These are phyloP conservation scores for Nicotiana sylvestris DNA, from an alignment of 257 asterid genomes.

Conservation along the genomic window DNA sequence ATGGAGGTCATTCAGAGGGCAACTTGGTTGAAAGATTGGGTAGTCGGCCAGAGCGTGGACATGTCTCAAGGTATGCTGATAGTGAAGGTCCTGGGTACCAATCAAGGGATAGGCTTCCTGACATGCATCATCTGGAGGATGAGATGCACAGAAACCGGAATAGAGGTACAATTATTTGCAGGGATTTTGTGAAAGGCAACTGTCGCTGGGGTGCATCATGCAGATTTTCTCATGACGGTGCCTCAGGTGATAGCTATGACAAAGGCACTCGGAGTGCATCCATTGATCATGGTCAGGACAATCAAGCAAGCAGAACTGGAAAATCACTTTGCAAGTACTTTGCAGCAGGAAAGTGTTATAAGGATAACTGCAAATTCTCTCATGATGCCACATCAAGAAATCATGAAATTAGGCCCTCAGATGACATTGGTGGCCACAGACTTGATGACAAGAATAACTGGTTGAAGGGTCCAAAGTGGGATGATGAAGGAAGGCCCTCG, in stretches of 20 bases:
- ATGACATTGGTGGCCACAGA: constrained; percentile 29
- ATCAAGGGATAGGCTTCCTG: constrained; percentile 38
- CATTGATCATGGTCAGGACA: constrained; percentile 36
- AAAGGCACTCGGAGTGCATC: constrained; percentile 36
- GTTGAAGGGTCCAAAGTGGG: constrained; percentile 47
- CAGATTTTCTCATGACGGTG: constrained; percentile 63
- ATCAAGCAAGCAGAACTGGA: constrained; percentile 27
- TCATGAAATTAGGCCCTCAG: constrained; percentile 34
- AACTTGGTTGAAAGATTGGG: constrained; percentile 43
- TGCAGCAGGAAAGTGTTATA: constrained; percentile 61
- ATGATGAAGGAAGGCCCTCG: constrained; percentile 24
- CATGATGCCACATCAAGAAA: constrained; percentile 40
- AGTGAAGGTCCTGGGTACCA: constrained; percentile 40
- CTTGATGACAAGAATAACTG: constrained; percentile 29
- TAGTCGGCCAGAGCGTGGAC: constrained; percentile 39
- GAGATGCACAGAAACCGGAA: constrained; percentile 41
- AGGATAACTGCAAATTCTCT: constrained; percentile 61
- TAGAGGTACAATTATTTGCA: constrained; percentile 53
- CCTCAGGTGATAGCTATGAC: constrained; percentile 39
- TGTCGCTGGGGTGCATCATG: constrained; percentile 80
- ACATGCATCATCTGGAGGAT: constrained; percentile 40
- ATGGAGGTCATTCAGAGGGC: constrained; percentile 32
- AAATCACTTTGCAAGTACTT: constrained; percentile 60
- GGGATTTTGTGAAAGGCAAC: constrained; percentile 53
- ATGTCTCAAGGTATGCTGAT: constrained; percentile 30